These are phyloP conservation scores for Yamadazyma scolyti DNA, from an alignment of 805 yeast genomes.

Conservation along the genomic window DNA sequence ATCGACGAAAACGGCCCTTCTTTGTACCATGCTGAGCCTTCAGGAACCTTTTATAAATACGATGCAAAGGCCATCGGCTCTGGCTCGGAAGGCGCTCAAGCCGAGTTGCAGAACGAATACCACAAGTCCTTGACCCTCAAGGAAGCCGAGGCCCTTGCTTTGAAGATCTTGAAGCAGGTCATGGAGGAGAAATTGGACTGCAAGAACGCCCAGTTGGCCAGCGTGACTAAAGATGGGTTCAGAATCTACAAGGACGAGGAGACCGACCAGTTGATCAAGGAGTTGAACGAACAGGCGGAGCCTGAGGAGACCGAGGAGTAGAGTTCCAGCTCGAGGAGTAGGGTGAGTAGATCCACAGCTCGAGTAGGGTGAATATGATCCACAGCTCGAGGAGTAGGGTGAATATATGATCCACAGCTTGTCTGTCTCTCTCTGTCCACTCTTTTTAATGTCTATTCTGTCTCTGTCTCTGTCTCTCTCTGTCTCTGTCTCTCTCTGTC, in stretches of 20 bases:
- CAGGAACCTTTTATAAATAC: slow-evolving; percentile 95
- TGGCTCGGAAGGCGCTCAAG: slow-evolving; percentile 98
- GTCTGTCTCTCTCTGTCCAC: no score
- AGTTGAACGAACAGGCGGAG: slow-evolving; percentile 68
- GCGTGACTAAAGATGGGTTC: slow-evolving; percentile 89
- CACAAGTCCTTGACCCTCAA: slow-evolving; percentile 85
- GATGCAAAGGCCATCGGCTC: slow-evolving; percentile 99
- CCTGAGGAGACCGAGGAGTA: slow-evolving; percentile 14
- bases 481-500: no score
- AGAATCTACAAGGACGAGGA: slow-evolving; percentile 78
- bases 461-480: no score
- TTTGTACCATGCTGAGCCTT: slow-evolving; percentile 97
- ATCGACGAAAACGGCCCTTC: slow-evolving; percentile 95
- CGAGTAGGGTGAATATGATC: no score
- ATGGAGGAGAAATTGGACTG: slow-evolving; percentile 98
- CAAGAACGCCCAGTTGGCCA: slow-evolving; percentile 90
- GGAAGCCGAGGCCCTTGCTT: slow-evolving; percentile 87
- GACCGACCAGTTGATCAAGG: slow-evolving; percentile 76
- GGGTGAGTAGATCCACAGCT: no score
- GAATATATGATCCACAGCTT: neutral
- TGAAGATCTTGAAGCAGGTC: slow-evolving; percentile 91
- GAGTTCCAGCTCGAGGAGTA: no score
- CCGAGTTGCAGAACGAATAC: slow-evolving; percentile 94
- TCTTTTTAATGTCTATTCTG: no score
- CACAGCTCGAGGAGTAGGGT: no score